phyloP scores from a whole-genome alignment of 805 yeast species.

The Starmera amethionina region DNA sequence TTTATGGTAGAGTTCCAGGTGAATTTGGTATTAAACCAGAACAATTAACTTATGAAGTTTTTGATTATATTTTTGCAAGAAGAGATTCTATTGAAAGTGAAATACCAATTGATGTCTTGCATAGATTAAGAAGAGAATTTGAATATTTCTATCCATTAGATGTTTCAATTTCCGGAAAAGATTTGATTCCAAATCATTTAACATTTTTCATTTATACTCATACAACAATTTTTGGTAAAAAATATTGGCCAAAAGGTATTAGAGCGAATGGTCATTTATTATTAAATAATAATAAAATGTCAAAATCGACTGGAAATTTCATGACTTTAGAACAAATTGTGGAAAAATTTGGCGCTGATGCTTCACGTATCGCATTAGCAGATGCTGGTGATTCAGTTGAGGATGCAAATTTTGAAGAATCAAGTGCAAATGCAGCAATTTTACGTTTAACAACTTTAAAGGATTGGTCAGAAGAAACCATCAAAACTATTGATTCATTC shows the following conservation, averaged over 20 bases:
- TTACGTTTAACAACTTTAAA: slow-evolving; percentile 84
- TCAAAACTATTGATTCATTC: slow-evolving; percentile 39
- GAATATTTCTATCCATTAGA: slow-evolving; percentile 96
- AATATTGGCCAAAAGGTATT: slow-evolving; percentile 88
- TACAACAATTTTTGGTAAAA: slow-evolving; percentile 85
- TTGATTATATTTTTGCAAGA: slow-evolving; percentile 80
- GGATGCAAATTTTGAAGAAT: slow-evolving; percentile 96
- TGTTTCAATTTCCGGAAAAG: slow-evolving; percentile 88
- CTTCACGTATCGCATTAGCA: slow-evolving; percentile 92
- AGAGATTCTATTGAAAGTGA: slow-evolving; percentile 44
- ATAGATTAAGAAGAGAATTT: slow-evolving; percentile 80
- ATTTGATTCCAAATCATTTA: slow-evolving; percentile 93
- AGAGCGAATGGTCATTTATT: slow-evolving; percentile 93
- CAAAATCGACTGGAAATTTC: slow-evolving; percentile 96
- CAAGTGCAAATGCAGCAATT: slow-evolving; percentile 95
- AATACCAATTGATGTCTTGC: slow-evolving; percentile 59
- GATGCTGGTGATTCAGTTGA: slow-evolving; percentile 98
- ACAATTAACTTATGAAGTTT: slow-evolving; percentile 86
- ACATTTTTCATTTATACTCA: slow-evolving; percentile 92
- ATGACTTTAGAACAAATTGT: slow-evolving; percentile 80
- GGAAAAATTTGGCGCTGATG: slow-evolving; percentile 93
- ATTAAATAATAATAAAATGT: slow-evolving; percentile 95
- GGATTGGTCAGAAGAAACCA: slow-evolving; percentile 88
- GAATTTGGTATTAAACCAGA: slow-evolving; percentile 66
- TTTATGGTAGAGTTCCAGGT: slow-evolving; percentile 71